Evolutionary conservation across 129 eudicot species (phyloP).

Genomic region (Ambrosia trifida): DNA sequence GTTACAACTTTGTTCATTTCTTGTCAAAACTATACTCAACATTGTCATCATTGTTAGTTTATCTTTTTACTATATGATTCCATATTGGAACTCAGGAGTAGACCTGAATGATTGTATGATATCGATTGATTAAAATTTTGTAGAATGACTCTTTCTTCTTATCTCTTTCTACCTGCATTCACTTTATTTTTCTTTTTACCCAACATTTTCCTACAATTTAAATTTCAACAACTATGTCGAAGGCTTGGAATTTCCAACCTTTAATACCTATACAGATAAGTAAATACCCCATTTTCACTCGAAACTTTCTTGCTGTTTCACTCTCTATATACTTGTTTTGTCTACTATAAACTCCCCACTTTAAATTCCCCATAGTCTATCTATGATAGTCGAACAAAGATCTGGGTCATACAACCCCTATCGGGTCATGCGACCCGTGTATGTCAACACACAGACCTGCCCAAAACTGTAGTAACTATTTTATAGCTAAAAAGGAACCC

Average conservation of each 20-base stretch:
- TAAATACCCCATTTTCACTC: neutral
- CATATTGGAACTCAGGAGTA: neutral
- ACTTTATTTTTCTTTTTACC: neutral
- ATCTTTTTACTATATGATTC: neutral
- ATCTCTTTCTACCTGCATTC: neutral
- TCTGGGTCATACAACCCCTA: too few relatives aligned
- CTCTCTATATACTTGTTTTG: neutral
- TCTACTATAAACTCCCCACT: too few relatives aligned
- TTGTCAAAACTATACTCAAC: neutral
- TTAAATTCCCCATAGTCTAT: too few relatives aligned
- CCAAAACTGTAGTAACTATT: too few relatives aligned
- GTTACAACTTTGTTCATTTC: neutral
- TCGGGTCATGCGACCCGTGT: too few relatives aligned
- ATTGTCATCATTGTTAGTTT: neutral
- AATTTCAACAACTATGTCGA: neutral
- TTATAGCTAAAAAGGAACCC: too few relatives aligned
- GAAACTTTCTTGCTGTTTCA: neutral
- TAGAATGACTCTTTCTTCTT: neutral
- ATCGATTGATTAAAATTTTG: neutral
- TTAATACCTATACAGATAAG: neutral
- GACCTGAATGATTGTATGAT: neutral
- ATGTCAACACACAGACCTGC: too few relatives aligned
- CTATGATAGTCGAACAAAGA: too few relatives aligned
- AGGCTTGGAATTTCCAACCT: neutral
- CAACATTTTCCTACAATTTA: neutral